Evolutionary conservation across 164 flowering plant genomes (phyloP), one percentile per base, ranked within the genome.

Genomic region (Tinospora cordifolia): DNA sequence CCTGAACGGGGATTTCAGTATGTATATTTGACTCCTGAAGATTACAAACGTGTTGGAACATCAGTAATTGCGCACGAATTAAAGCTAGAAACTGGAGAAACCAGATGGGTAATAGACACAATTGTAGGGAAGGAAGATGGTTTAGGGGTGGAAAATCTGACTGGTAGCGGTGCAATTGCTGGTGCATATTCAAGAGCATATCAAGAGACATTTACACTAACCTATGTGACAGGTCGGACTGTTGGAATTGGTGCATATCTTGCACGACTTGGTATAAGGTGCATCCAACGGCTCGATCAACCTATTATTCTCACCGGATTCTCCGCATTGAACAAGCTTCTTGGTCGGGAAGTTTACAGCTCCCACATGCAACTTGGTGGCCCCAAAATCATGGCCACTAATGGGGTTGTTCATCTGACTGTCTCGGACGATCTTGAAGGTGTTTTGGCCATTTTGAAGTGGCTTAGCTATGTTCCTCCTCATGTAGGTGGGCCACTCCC

Each of bases 351-450:
- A 80, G 99, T 95, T 27, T 95, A 95, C 75, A 95, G 99, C 81
- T 95, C 99, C 44, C 99, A 95, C 75, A 95, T 95, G 98, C 99
- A 95, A 81, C 96, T 95, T 66, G 99, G 99, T 64, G 99, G 99
- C 27, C 99, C 99, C 41, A 95, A 95, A 80, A 88, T 95, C 74
- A 95, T 95, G 99, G 98, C 89, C 19, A 92, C 99, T 2, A 95
- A 95, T 75, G 99, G 99, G 15, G 98, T 95, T 26, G 96, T 89
- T 69, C 99, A 95, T 83, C 85, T 90, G 25, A 95, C 99, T 11
- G 99, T 95, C 47, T 85, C 96, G 0, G 96, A 95, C 82, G 99
- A 95, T 81, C 97, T 95, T 71, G 98, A 95, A 83, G 99, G 96
- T 11, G 78, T 92, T 26, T 87, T 92, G 1, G 86, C 99, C 60